Conservation (phyloP, 352 stramenopile genomes). For the Globisporangium camurandrum region DNA sequence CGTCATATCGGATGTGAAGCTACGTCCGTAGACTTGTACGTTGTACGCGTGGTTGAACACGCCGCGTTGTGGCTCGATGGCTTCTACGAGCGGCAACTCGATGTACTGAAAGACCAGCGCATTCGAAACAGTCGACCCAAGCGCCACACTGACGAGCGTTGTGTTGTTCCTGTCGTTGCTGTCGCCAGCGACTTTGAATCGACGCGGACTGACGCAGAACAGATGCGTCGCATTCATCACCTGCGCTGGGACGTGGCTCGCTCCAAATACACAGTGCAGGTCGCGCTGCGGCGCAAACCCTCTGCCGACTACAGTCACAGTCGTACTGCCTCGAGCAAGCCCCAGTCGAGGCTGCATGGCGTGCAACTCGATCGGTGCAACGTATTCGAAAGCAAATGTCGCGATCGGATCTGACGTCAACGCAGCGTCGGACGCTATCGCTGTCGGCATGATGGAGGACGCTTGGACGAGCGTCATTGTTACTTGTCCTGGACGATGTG, state of each 20-base stretch:
- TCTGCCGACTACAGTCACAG: slow-evolving; percentile 20
- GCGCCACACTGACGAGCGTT: slow-evolving; percentile 12
- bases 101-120: slow-evolving; percentile 23
- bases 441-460: not conserved
- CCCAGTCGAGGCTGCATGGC: slow-evolving; percentile 14
- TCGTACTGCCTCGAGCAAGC: slow-evolving; percentile 21
- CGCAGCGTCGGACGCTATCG: not conserved
- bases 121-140: slow-evolving; percentile 17
- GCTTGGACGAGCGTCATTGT: slow-evolving; percentile 15
- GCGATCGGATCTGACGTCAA: slow-evolving; percentile 5
- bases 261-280: slow-evolving; percentile 29
- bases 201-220: slow-evolving; percentile 23
- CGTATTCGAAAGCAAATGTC: slow-evolving; percentile 27
- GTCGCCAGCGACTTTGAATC: no score
- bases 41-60: slow-evolving; percentile 17
- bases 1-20: slow-evolving; percentile 14
- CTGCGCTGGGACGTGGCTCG: slow-evolving; percentile 9
- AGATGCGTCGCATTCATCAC: slow-evolving; percentile 24
- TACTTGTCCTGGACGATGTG: slow-evolving; percentile 16
- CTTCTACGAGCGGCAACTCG: slow-evolving; percentile 15
- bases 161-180: slow-evolving; percentile 7
- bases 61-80: slow-evolving; percentile 18
- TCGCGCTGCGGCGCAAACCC: slow-evolving; percentile 25
- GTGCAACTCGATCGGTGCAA: slow-evolving; percentile 25
- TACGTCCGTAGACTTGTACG: slow-evolving; percentile 16